Base-by-base conservation (phyloP, 2,329 filamentous ascomycete species). In the Graphiopsis chlorocephala region DNA sequence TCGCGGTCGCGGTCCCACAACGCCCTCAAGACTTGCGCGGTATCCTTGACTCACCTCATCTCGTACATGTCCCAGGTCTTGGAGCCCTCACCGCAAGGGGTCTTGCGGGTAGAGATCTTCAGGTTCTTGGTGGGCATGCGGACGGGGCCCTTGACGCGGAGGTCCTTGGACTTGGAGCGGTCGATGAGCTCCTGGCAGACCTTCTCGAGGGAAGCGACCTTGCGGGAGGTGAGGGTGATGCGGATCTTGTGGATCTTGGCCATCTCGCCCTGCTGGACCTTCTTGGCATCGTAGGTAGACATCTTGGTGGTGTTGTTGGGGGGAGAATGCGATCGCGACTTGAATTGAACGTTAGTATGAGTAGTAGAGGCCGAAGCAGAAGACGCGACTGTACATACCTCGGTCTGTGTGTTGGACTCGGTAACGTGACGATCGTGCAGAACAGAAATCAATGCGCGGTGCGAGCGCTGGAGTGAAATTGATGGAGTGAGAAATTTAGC, bases 61-160 rank as follows among this genome's bases (percentile, higher is more conserved):
- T 99, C 94, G 83, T 86, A 99, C 82, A 87, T 89, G 82, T 98
- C 95, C 95, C 95, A 99, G 79, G 95, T 99, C 92, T 99, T 99
- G 83, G 91, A 96, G 85, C 95, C 95, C 89, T 99, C 95, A 91
- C 95, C 95, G 85, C 91, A 95, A 81, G 95, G 95, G 72, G 95
- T 98, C 91, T 99, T 99, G 79, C 95, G 91, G 86, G 95, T 97
- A 81, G 91, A 92, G 86, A 97, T 88, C 87, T 95, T 92, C 78
- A 98, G 88, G 81, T 88, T 92, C 90, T 97, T 97, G 86, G 93
- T 97, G 77, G 95, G 93, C 77, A 97, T 90, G 79, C 94, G 93
- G 83, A 98, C 94, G 80, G 94, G 93, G 78, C 95, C 94, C 90
- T 98, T 98, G 85, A 96, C 92, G 80, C 91, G 90, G 78, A 99